A percentile compares a stretch with the other conserved stretches of the same genome.
These are phyloP conservation scores for Lentinula detonsa DNA, from an alignment of 768 basidiomycete species.

Conservation along the genomic window DNA sequence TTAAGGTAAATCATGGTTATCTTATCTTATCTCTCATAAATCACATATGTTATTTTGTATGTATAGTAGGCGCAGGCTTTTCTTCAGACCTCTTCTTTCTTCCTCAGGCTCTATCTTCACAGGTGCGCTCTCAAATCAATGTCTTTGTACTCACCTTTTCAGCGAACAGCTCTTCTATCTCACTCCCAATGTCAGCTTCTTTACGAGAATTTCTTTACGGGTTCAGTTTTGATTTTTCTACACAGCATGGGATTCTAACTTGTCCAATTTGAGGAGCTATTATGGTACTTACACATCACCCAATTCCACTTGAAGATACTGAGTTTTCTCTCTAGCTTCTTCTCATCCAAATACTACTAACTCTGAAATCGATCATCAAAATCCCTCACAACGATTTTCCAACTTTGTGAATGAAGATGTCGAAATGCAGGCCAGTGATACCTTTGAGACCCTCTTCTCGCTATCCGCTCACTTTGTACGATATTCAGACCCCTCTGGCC, in stretches of 20 bases:
- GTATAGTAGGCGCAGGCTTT: too few species aligned
- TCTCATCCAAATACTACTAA: neutral
- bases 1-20: too few species aligned
- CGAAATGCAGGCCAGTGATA: conserved; percentile 58
- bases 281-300: neutral
- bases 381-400: neutral
- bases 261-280: neutral
- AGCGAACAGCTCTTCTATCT: neutral
- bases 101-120: neutral
- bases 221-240: neutral
- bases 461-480: neutral
- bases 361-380: neutral
- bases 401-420: conserved; percentile 36
- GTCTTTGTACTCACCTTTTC: neutral
- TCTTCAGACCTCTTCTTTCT: too few species aligned
- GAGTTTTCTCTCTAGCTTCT: neutral
- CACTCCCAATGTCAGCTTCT: neutral
- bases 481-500: conserved; percentile 31
- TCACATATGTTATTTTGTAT: too few species aligned
- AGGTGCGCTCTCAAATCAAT: neutral
- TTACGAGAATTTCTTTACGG: neutral
- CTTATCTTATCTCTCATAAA: too few species aligned
- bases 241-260: neutral
- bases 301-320: neutral
- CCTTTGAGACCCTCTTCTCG: neutral